Conservation (phyloP, 106 monocot genomes). For the Dactylorhiza incarnata region DNA sequence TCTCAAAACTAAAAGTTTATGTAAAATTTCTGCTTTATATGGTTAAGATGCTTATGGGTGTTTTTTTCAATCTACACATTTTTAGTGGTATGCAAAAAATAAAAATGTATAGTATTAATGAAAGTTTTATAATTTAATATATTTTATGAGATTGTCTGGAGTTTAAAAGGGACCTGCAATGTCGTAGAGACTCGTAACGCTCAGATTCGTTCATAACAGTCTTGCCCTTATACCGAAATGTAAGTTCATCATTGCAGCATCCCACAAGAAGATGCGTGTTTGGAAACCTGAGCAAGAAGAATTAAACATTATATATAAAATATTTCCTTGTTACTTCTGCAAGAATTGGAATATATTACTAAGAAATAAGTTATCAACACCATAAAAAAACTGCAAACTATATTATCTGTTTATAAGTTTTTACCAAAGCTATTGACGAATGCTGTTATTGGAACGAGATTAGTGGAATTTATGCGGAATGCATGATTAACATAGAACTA, state of each 20-base stretch:
- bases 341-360: not conserved
- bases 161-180: conserved; percentile 11
- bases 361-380: too few relatives aligned
- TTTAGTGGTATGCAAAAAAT: not conserved
- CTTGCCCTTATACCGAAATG: conserved; percentile 15
- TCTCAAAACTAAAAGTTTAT: not conserved
- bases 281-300: conserved; percentile 9
- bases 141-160: not conserved
- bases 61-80: not conserved
- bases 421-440: too few relatives aligned
- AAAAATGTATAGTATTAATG: not conserved
- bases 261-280: conserved; percentile 17
- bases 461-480: too few relatives aligned
- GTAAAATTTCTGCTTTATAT: not conserved
- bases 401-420: too few relatives aligned
- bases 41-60: not conserved
- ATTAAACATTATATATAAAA: not conserved
- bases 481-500: too few relatives aligned
- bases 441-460: too few relatives aligned
- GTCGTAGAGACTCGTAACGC: conserved; percentile 19
- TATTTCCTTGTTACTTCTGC: not conserved
- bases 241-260: conserved; percentile 19
- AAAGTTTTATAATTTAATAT: not conserved
- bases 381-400: too few relatives aligned
- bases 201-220: conserved; percentile 17